Percentiles rank a stretch among this genome's conserved stretches.
These are phyloP conservation scores for Kluyveromyces nonfermentans DNA, from an alignment of 805 yeast species.

Conservation along the genomic window DNA sequence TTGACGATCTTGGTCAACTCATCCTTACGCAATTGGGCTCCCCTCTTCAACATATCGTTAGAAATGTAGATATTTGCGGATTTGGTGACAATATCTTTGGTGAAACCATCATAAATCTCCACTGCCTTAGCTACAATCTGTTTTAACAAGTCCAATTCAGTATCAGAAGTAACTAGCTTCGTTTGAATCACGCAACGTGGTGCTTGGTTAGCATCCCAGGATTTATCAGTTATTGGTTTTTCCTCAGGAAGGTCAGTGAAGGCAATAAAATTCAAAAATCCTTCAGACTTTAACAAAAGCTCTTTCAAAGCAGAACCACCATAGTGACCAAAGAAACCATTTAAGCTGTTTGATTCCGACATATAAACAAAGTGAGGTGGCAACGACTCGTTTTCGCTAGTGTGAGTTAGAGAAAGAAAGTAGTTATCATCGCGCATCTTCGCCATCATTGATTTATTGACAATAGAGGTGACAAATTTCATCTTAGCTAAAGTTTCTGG, in stretches of 20 bases:
- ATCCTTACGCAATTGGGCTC: constrained; percentile 64
- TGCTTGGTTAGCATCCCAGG: constrained; percentile 42
- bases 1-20: constrained; percentile 66
- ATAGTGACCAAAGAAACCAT: constrained; percentile 48
- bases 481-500: constrained; percentile 37
- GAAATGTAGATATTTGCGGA: constrained; percentile 46
- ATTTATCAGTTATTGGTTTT: constrained; percentile 54
- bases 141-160: constrained; percentile 42
- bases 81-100: constrained; percentile 29
- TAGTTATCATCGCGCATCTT: constrained; percentile 66
- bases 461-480: constrained; percentile 73
- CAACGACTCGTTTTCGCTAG: constrained; percentile 59
- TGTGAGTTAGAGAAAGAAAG: constrained; percentile 75
- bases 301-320: constrained; percentile 33
- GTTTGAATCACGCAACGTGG: constrained; percentile 47
- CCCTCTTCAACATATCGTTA: constrained; percentile 67
- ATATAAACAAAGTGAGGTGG: constrained; percentile 75
- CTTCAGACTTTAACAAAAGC: constrained; percentile 34
- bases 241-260: constrained; percentile 77
- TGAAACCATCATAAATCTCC: constrained; percentile 48
- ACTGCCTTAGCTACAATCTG: constrained; percentile 48
- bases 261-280: constrained; percentile 55
- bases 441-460: constrained; percentile 77
- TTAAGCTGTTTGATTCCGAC: constrained; percentile 82
- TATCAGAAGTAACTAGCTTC: constrained; percentile 39